Evolutionary conservation across 2,329 filamentous ascomycete genomes (phyloP).

Genomic region (Hypoxylon sp.): DNA sequence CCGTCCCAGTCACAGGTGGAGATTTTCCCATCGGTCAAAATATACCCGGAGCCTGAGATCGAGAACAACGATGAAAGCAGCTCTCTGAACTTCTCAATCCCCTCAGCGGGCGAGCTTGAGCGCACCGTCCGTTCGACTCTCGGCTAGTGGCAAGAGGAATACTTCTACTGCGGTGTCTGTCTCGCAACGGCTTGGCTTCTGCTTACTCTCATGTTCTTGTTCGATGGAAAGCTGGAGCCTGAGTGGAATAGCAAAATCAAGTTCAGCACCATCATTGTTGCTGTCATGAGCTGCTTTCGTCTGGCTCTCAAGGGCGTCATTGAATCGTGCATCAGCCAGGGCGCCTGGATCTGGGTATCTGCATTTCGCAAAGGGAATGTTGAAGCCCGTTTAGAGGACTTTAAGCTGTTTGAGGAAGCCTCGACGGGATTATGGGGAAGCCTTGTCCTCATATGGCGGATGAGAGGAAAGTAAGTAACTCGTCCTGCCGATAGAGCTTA

Average conservation of each 20-base stretch:
- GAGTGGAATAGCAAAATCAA: conserved; percentile 51
- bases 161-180: conserved; percentile 54
- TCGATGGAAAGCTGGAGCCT: conserved; percentile 54
- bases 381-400: conserved; percentile 56
- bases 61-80: conserved; percentile 30
- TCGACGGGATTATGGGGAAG: conserved; percentile 57
- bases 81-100: conserved; percentile 40
- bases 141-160: conserved; percentile 58
- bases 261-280: conserved; percentile 56
- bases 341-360: conserved; percentile 59
- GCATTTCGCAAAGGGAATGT: conserved; percentile 53
- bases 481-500: too few species aligned
- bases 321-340: conserved; percentile 57
- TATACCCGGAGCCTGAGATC: conserved; percentile 10
- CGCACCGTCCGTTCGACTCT: conserved; percentile 50
- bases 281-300: conserved; percentile 57
- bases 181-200: conserved; percentile 51
- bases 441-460: conserved; percentile 55
- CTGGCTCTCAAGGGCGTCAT: conserved; percentile 56
- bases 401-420: conserved; percentile 59
- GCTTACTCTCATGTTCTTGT: conserved; percentile 51
- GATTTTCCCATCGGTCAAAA: conserved; percentile 28
- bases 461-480: conserved; percentile 54
- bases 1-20: conserved; percentile 4
- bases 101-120: conserved; percentile 43